A percentile compares a stretch with the other conserved stretches of the same genome.
phyloP scores from a whole-genome alignment of 176 grass and related monocot genomes.

The Elaeis guineensis region DNA sequence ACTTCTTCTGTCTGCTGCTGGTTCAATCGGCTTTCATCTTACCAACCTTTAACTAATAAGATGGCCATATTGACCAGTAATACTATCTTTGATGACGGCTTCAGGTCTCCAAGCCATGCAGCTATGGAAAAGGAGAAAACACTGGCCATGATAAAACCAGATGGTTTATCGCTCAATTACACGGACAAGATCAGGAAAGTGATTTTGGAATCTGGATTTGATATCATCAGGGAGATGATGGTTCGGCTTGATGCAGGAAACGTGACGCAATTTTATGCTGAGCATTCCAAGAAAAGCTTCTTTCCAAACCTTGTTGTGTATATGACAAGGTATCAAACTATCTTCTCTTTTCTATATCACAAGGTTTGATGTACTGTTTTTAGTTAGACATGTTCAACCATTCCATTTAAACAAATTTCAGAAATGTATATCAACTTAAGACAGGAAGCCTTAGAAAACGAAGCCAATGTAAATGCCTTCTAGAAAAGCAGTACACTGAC shows the following conservation, averaged over 20 bases:
- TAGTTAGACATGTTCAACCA: too few relatives aligned
- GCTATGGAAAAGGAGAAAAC: slow-evolving; percentile 46
- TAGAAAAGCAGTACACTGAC: too few relatives aligned
- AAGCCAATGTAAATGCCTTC: too few relatives aligned
- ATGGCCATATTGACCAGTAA: too few relatives aligned
- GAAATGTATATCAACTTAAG: too few relatives aligned
- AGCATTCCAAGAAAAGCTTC: slow-evolving; percentile 73
- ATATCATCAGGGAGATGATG: slow-evolving; percentile 35
- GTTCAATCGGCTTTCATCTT: too few relatives aligned
- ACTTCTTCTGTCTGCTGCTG: too few relatives aligned
- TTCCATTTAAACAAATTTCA: too few relatives aligned
- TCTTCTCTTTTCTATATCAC: too few relatives aligned
- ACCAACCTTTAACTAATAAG: too few relatives aligned
- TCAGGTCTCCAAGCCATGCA: slow-evolving; percentile 39
- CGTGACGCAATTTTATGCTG: slow-evolving; percentile 57
- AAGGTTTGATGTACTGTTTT: too few relatives aligned
- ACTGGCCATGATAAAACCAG: slow-evolving; percentile 78
- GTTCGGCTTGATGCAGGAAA: slow-evolving; percentile 43
- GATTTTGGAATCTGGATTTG: slow-evolving; percentile 61
- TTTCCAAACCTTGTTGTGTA: slow-evolving; percentile 70
- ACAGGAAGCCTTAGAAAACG: too few relatives aligned
- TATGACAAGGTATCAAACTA: slow-evolving; percentile 54
- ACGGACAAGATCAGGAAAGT: slow-evolving; percentile 42
- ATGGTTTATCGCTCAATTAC: slow-evolving; percentile 65
- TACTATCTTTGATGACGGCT: not conserved